A percentile compares a stretch with the other conserved stretches of the same genome.
phyloP scores from a whole-genome alignment of 2,329 filamentous ascomycete genomes.

The Aspergillus terreus region DNA sequence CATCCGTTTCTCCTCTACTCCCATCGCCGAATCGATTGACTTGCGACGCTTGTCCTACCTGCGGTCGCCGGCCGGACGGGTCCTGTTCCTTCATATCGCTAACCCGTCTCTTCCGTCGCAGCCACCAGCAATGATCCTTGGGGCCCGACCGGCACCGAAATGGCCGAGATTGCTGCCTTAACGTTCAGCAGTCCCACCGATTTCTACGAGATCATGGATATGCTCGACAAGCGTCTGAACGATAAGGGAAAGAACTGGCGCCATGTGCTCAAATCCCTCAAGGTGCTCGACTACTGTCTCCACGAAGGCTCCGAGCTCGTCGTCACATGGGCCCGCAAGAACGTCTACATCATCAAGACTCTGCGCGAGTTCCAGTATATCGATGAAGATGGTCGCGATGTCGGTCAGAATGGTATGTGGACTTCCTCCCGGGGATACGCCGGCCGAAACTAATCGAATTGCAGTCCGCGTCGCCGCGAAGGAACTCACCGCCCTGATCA shows the following conservation, averaged over 20 bases:
- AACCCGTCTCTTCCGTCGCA: conserved; percentile 38
- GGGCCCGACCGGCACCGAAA: conserved; percentile 96
- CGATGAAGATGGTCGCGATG: conserved; percentile 91
- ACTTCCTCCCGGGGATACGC: neutral
- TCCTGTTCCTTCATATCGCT: conserved; percentile 5
- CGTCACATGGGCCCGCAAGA: conserved; percentile 96
- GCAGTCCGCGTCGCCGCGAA: conserved; percentile 92
- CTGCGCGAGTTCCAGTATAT: conserved; percentile 94
- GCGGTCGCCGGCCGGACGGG: neutral
- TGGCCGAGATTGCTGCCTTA: conserved; percentile 97
- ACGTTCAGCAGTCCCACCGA: conserved; percentile 96
- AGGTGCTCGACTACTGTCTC: conserved; percentile 95
- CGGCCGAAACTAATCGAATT: neutral
- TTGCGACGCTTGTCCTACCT: neutral
- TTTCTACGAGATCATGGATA: conserved; percentile 99
- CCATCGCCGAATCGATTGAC: conserved; percentile 1
- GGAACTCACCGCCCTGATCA: conserved; percentile 84
- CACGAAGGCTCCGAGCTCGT: conserved; percentile 96
- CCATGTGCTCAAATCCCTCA: conserved; percentile 94
- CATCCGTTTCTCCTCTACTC: neutral
- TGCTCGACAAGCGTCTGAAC: conserved; percentile 97
- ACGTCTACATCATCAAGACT: conserved; percentile 98
- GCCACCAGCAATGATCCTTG: conserved; percentile 98
- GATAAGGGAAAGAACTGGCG: conserved; percentile 99
- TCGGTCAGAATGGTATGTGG: conserved; percentile 85